These are phyloP conservation scores for Spathaspora boniae DNA, from an alignment of 805 yeast species.

Conservation along the genomic window DNA sequence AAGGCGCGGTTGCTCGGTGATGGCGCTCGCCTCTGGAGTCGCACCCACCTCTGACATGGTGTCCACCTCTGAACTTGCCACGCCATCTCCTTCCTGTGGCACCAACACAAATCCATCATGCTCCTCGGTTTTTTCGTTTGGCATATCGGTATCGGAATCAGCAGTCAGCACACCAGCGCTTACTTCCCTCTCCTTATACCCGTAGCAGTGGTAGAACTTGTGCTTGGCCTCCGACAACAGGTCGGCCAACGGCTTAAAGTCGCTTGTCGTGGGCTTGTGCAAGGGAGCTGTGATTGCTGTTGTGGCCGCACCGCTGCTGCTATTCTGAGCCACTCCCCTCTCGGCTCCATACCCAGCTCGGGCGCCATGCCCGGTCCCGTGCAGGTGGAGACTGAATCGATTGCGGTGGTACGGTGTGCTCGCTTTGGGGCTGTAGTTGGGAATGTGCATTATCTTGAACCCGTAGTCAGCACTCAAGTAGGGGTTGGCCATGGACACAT, in stretches of 20 bases:
- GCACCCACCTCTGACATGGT: too few relatives aligned
- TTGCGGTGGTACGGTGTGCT: background rate
- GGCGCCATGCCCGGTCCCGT: too few relatives aligned
- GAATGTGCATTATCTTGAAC: slow-evolving; percentile 43
- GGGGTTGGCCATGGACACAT: slow-evolving; percentile 52
- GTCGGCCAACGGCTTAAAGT: slow-evolving; percentile 33
- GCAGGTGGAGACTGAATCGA: background rate
- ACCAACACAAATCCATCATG: slow-evolving; percentile 21
- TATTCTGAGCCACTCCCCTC: background rate
- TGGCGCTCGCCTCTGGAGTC: slow-evolving; percentile 3
- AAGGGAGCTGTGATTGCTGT: slow-evolving; percentile 46
- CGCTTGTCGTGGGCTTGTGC: slow-evolving; percentile 37
- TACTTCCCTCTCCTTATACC: too few relatives aligned
- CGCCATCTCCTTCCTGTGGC: slow-evolving; percentile 10
- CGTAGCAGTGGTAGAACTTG: slow-evolving; percentile 30
- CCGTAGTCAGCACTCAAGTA: slow-evolving; percentile 47
- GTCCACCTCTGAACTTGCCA: background rate
- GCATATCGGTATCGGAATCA: slow-evolving; percentile 8
- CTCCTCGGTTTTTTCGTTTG: slow-evolving; percentile 6
- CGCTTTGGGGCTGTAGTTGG: slow-evolving; percentile 17
- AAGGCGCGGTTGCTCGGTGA: slow-evolving; percentile 1
- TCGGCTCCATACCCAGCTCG: too few relatives aligned
- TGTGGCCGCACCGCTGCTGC: background rate
- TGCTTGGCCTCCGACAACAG: slow-evolving; percentile 26
- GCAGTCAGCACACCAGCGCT: slow-evolving; percentile 9